These are phyloP conservation scores for Quercus berberidifolia DNA, from an alignment of 306 rosid genomes.

Conservation along the genomic window DNA sequence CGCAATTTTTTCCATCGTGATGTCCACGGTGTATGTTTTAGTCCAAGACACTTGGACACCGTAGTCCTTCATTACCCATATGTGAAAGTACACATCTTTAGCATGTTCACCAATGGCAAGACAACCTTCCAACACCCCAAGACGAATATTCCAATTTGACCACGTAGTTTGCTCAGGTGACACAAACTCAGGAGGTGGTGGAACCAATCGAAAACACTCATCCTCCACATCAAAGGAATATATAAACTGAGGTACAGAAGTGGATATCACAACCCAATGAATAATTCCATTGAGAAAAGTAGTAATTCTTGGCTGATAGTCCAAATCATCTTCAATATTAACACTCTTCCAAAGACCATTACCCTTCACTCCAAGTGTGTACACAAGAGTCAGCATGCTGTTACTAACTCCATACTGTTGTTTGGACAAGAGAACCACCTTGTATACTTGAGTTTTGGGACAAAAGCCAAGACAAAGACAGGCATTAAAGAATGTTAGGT, in stretches of 20 bases:
- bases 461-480: not conserved
- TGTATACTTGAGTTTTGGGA: not conserved
- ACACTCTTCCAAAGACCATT: no score
- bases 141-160: not conserved
- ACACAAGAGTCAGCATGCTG: no score
- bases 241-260: not conserved
- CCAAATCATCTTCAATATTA: not conserved
- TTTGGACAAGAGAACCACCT: not conserved
- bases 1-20: no score
- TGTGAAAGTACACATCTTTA: not conserved
- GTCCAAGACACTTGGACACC: not conserved
- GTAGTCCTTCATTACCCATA: not conserved
- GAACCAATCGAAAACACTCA: not conserved
- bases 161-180: not conserved
- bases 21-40: not conserved
- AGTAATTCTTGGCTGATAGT: not conserved
- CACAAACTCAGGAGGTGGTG: not conserved
- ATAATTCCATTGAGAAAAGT: not conserved
- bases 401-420: not conserved
- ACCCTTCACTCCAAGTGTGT: no score
- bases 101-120: not conserved
- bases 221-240: not conserved
- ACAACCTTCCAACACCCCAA: not conserved
- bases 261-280: not conserved
- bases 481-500: rapidly evolving